phyloP scores from a whole-genome alignment of 2,329 filamentous ascomycete species.

The Arachnomyces sp. region DNA sequence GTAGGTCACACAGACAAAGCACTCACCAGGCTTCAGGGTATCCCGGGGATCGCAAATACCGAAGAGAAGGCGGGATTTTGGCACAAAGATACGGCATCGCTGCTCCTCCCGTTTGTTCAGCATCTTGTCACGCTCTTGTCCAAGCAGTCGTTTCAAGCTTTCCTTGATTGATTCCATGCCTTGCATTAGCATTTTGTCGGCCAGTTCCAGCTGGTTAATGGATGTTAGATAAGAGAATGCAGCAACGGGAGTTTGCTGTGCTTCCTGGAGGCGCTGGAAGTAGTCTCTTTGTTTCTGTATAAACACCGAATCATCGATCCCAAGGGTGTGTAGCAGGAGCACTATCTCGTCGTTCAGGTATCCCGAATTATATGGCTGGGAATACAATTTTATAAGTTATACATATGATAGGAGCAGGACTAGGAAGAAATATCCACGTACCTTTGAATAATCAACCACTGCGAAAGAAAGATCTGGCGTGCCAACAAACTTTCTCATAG shows the following conservation, averaged over 20 bases:
- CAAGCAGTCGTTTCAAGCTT: constrained; percentile 19
- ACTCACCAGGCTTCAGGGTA: too few species aligned
- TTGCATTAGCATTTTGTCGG: constrained; percentile 31
- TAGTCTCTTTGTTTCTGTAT: constrained; percentile 30
- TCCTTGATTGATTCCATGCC: constrained; percentile 27
- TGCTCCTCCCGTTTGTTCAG: constrained; percentile 29
- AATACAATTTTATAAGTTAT: neutral
- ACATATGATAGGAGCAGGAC: neutral
- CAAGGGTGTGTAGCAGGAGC: constrained; percentile 31
- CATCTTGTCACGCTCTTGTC: constrained; percentile 25
- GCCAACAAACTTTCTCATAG: constrained; percentile 37
- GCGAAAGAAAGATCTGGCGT: too few species aligned
- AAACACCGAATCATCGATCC: constrained; percentile 24
- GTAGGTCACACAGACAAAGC: too few species aligned
- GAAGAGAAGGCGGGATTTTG: constrained; percentile 31
- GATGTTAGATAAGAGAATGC: constrained; percentile 28
- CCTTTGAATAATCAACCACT: constrained; percentile 36
- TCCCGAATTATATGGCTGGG: constrained; percentile 34
- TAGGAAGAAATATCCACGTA: too few species aligned
- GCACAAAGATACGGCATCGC: constrained; percentile 30
- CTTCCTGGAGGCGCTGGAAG: constrained; percentile 24
- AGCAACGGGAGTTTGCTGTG: constrained; percentile 26
- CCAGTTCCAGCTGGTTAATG: too few species aligned
- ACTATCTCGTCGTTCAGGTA: constrained; percentile 37
- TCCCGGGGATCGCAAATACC: too few species aligned